A percentile compares a stretch with the other conserved stretches of the same genome.
Evolutionary conservation across 495 filamentous ascomycete species (phyloP).

Genomic region (Penicillium dipodomyicola): DNA sequence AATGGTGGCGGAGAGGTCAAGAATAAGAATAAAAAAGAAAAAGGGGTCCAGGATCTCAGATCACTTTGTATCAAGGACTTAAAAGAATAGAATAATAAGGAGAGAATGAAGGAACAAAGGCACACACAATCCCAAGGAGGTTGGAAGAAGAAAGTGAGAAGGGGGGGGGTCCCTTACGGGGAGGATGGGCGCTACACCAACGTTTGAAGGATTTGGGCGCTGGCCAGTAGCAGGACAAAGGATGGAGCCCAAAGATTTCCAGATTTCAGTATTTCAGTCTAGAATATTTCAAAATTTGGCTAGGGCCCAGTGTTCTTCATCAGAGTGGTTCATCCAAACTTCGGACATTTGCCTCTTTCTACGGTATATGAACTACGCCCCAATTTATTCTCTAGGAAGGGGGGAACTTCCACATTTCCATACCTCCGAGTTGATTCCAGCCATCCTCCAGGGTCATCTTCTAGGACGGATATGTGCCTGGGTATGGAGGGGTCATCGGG

Average conservation of each 20-base stretch:
- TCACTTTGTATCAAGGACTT: constrained; percentile 41
- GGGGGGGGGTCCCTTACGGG: constrained; percentile 19
- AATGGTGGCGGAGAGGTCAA: constrained; percentile 43
- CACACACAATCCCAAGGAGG: constrained; percentile 13
- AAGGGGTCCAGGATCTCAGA: constrained; percentile 44
- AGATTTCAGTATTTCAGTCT: neutral
- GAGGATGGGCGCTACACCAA: constrained; percentile 14
- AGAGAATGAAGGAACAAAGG: constrained; percentile 28
- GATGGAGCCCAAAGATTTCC: neutral
- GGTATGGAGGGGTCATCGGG: constrained; percentile 16
- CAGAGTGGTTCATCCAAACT: constrained; percentile 14
- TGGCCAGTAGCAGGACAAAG: neutral
- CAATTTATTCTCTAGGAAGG: neutral
- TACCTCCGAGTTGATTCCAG: neutral
- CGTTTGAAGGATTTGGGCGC: neutral
- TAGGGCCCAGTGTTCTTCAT: neutral
- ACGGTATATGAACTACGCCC: constrained; percentile 1
- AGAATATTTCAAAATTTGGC: neutral
- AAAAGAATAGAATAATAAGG: constrained; percentile 29
- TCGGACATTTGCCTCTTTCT: constrained; percentile 8
- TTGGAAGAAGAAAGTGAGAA: constrained; percentile 14
- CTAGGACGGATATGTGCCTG: constrained; percentile 4
- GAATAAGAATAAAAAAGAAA: constrained; percentile 26
- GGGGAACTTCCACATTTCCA: neutral
- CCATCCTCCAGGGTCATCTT: neutral